Evolutionary conservation across 228 moss, liverwort and hornwort genomes (phyloP).

Genomic region (Sphagnum fallax): DNA sequence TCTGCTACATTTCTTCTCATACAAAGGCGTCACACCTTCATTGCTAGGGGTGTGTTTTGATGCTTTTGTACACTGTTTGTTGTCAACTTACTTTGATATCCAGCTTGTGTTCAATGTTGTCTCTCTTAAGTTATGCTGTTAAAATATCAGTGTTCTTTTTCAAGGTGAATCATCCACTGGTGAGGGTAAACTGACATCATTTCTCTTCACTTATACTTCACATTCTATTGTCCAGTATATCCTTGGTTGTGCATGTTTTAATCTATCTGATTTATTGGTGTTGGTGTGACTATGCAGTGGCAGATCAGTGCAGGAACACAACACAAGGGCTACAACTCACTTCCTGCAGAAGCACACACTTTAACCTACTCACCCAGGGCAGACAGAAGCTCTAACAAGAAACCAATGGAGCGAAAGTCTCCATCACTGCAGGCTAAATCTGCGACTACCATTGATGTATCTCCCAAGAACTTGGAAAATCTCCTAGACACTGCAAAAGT

Average conservation of each 20-base stretch:
- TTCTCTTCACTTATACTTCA: too few relatives aligned
- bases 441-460: conserved; percentile 68
- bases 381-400: conserved; percentile 46
- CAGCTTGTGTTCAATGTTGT: too few relatives aligned
- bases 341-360: conserved; percentile 46
- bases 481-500: conserved; percentile 40
- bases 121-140: too few relatives aligned
- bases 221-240: too few relatives aligned
- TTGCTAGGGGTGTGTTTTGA: too few relatives aligned
- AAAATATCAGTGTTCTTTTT: too few relatives aligned
- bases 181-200: too few relatives aligned
- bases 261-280: conserved; percentile 25
- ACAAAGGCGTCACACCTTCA: too few relatives aligned
- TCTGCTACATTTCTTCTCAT: too few relatives aligned
- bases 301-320: conserved; percentile 54
- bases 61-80: too few relatives aligned
- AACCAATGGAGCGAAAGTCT: conserved; percentile 53
- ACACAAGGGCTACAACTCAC: conserved; percentile 47
- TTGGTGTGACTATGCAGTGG: conserved; percentile 62
- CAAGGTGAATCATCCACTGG: too few relatives aligned
- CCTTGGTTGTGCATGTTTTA: conserved; percentile 6
- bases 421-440: conserved; percentile 35
- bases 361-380: conserved; percentile 35
- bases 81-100: too few relatives aligned
- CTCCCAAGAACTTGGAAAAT: conserved; percentile 43